phyloP scores from a whole-genome alignment of 352 stramenopile genomes.

The Globisporangium irregulare region DNA sequence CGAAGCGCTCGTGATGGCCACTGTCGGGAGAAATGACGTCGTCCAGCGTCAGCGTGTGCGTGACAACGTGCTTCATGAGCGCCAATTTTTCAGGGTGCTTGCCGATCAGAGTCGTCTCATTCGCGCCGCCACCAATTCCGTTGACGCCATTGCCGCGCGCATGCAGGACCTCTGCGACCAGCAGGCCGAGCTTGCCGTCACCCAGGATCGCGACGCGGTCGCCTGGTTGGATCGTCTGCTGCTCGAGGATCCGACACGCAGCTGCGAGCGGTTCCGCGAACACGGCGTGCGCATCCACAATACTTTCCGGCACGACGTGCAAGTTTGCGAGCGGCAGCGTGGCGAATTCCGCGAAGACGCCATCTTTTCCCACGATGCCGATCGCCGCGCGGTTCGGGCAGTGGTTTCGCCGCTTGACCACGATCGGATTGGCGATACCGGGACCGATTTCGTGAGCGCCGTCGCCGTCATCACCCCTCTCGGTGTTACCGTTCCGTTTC shows the following conservation, averaged over 20 bases:
- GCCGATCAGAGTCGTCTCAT: slow-evolving; percentile 48
- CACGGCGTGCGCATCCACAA: slow-evolving; percentile 71
- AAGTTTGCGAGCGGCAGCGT: slow-evolving; percentile 80
- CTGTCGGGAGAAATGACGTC: slow-evolving; percentile 9
- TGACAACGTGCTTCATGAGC: slow-evolving; percentile 45
- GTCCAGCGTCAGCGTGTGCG: slow-evolving; percentile 25
- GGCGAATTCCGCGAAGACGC: slow-evolving; percentile 85
- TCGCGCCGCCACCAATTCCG: slow-evolving; percentile 14
- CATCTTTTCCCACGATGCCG: slow-evolving; percentile 78
- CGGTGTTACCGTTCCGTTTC: not conserved
- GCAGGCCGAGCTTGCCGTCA: slow-evolving; percentile 88
- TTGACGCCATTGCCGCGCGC: slow-evolving; percentile 5
- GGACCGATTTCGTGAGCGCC: not conserved
- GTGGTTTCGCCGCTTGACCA: slow-evolving; percentile 72
- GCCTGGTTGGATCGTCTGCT: slow-evolving; percentile 50
- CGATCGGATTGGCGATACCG: not conserved
- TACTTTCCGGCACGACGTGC: slow-evolving; percentile 61
- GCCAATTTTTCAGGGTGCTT: slow-evolving; percentile 59
- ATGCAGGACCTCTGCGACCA: slow-evolving; percentile 81
- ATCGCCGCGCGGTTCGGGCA: slow-evolving; percentile 82
- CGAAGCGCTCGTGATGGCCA: slow-evolving; percentile 24
- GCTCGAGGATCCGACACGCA: slow-evolving; percentile 83
- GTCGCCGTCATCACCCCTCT: not conserved
- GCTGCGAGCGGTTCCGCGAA: slow-evolving; percentile 87
- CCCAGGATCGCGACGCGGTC: slow-evolving; percentile 81